phyloP scores from a whole-genome alignment of 2,329 filamentous ascomycete genomes.

The Cladosporium velox region DNA sequence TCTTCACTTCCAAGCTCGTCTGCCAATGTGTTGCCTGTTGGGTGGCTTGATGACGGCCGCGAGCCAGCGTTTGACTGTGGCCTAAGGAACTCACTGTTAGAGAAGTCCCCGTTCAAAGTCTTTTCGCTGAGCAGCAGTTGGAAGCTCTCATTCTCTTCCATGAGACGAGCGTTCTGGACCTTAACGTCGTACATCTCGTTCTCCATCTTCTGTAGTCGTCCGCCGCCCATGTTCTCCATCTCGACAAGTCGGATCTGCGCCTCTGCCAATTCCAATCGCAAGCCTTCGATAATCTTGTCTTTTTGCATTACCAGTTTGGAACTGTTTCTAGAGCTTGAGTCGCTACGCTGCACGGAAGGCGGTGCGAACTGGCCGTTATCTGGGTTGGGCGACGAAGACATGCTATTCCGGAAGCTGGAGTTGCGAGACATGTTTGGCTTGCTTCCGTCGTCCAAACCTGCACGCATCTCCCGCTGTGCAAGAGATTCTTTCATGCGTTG shows the following conservation, averaged over 20 bases:
- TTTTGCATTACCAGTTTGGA: conserved; percentile 92
- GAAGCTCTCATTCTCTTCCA: conserved; percentile 99
- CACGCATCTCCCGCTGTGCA: conserved; percentile 67
- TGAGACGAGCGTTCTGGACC: conserved; percentile 91
- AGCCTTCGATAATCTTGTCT: conserved; percentile 90
- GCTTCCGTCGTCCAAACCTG: conserved; percentile 53
- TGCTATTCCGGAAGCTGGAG: conserved; percentile 32
- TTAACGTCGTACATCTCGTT: conserved; percentile 85
- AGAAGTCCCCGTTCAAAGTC: conserved; percentile 90
- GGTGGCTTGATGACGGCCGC: conserved; percentile 50
- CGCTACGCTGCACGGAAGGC: conserved; percentile 80
- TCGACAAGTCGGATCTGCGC: conserved; percentile 94
- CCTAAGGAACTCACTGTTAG: conserved; percentile 27
- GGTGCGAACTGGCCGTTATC: conserved; percentile 79
- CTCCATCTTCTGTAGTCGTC: conserved; percentile 85
- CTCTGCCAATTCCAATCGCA: conserved; percentile 89
- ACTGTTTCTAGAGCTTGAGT: conserved; percentile 79
- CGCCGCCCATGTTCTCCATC: conserved; percentile 88
- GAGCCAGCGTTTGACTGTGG: conserved; percentile 46
- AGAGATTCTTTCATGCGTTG: conserved; percentile 89
- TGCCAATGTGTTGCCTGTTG: conserved; percentile 66
- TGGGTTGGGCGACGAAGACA: conserved; percentile 60
- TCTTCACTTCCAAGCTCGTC: conserved; percentile 77
- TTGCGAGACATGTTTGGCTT: conserved; percentile 52
- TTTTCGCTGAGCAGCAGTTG: conserved; percentile 92